Evolutionary conservation across 2,329 filamentous ascomycete species (phyloP), one percentile per base, ranked within the genome.

Genomic region (Stagonosporopsis tanaceti): DNA sequence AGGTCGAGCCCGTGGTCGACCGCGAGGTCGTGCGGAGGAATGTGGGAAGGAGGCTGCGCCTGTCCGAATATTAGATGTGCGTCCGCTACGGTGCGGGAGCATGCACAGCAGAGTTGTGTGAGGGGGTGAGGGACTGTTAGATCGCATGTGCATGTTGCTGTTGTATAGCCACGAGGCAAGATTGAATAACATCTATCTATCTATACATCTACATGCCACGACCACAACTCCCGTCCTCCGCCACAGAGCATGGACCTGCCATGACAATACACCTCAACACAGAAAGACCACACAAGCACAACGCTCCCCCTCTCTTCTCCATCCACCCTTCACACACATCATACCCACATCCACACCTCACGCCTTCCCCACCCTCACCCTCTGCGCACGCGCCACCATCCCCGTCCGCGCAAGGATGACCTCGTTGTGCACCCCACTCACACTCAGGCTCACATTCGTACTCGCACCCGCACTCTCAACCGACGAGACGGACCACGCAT

Each of bases 31-130:
- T 85, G 40, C 81, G 89, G 60, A 81, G 89, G 64, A 88, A 92
- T 60, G 85, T 93, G 7, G 90, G 90, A 32, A 89, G 92, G 82
- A 91, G 90, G 77, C 70, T 93, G 72, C 81, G 87, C 62, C 72
- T 92, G 72, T 84, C 84, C 50, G 89, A 92, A 64, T 92, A 91
- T 65, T 92, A 63, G 62, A 12, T 15, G 20, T 20, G 11, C 15
- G 6, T 22, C 6, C 7, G 15, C 4, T 15, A 12, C 11, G 24
- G 37, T 3, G 7, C 2, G 14, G 3, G 17, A 11, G 5, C 6
- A 24, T 20, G 20, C 9, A 32, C 4, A 14, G 37, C 32, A n/a
- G 2, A n/a, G 27, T 28, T 35, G 12, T n/a, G 25, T 17, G 17
- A 4, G 12, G 32, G 30, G 20, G 20, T 20, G 20, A 3, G 30